phyloP scores from a whole-genome alignment of 1,284 basidiomycete species.

The Wallemia mellicola region DNA sequence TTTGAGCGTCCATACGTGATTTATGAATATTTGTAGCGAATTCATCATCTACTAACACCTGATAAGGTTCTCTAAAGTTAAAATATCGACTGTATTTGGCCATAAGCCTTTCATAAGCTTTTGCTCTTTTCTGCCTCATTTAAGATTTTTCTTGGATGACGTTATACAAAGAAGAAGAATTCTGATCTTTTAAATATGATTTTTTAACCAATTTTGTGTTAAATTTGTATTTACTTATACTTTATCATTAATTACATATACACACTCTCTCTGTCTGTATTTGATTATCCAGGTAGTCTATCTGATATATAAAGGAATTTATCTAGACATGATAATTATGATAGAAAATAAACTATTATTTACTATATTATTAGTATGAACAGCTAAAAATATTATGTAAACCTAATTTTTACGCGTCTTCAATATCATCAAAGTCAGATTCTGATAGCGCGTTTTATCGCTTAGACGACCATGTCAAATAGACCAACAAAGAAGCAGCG shows the following conservation, averaged over 20 bases:
- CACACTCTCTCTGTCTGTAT: too few relatives aligned
- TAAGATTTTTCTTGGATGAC: constrained; percentile 2
- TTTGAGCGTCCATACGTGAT: constrained; percentile 22
- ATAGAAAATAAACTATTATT: too few relatives aligned
- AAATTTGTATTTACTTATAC: too few relatives aligned
- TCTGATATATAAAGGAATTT: too few relatives aligned
- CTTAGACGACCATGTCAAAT: background rate
- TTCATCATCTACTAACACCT: constrained; percentile 30
- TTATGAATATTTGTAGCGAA: constrained; percentile 65
- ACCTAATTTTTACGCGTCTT: too few relatives aligned
- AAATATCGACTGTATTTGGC: constrained; percentile 51
- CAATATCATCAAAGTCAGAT: background rate
- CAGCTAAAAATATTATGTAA: too few relatives aligned
- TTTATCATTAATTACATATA: too few relatives aligned
- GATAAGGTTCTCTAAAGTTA: constrained; percentile 68
- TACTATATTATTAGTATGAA: too few relatives aligned
- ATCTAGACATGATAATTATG: too few relatives aligned
- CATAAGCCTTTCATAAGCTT: constrained; percentile 76
- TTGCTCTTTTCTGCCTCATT: constrained; percentile 80
- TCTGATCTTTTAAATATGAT: background rate
- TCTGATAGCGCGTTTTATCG: background rate
- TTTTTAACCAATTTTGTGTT: too few relatives aligned
- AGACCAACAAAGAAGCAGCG: background rate
- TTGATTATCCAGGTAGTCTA: too few relatives aligned
- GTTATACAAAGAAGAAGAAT: background rate